Conservation (phyloP, 2,329 filamentous ascomycete genomes). For the Trichoderma polysporum region DNA sequence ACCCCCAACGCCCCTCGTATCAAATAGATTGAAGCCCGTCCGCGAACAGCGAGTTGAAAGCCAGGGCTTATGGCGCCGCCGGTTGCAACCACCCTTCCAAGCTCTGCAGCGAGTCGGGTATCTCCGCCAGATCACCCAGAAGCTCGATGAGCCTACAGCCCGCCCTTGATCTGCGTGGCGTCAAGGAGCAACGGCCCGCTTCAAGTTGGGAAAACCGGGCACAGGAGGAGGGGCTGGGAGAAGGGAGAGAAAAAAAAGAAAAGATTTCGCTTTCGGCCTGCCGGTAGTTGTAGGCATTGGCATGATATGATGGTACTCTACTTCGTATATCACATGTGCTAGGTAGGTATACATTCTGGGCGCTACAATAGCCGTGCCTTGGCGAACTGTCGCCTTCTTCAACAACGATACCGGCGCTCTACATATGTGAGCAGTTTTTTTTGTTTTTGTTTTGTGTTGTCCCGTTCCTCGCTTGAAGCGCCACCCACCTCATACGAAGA, state of each 20-base stretch:
- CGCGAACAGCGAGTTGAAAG: background rate
- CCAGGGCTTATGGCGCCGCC: background rate
- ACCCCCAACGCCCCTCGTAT: background rate
- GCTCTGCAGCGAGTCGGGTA: background rate
- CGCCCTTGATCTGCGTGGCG: conserved; percentile 4
- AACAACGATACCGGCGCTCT: background rate
- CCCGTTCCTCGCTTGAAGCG: background rate
- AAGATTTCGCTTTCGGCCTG: background rate
- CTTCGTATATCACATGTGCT: background rate
- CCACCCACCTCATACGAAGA: background rate
- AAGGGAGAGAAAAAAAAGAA: background rate
- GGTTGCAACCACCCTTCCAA: conserved; percentile 1
- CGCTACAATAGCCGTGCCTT: background rate
- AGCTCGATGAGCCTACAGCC: background rate
- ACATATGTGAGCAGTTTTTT: background rate
- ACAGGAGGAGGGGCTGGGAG: background rate
- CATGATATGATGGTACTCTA: background rate
- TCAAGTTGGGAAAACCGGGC: background rate
- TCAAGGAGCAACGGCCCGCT: conserved; percentile 4
- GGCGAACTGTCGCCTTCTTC: background rate
- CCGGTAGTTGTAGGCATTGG: background rate
- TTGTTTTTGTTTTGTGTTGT: no score
- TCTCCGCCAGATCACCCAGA: background rate
- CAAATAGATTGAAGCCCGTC: background rate
- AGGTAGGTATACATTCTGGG: background rate